Percentiles rank a stretch among this genome's conserved stretches.
These are phyloP conservation scores for Parmales sp. DNA, from an alignment of 108 stramenopile species.

Conservation along the genomic window DNA sequence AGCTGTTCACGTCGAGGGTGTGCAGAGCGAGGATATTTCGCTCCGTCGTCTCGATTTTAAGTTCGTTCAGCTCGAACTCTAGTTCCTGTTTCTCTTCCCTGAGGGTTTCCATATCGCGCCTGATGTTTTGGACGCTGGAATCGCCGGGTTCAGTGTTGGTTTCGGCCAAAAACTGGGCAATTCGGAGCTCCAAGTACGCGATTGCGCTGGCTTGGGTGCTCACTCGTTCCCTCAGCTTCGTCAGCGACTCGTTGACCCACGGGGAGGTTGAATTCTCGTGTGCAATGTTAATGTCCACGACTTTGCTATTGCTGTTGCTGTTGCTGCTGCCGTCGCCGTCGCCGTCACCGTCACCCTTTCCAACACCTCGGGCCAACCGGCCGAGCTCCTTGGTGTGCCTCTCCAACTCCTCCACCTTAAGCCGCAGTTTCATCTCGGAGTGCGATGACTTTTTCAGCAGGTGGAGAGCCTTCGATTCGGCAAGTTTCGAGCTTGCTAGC, in stretches of 20 bases:
- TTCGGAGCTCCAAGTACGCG: constrained; percentile 2
- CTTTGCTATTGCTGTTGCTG: too few species aligned
- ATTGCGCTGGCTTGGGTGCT: constrained; percentile 7
- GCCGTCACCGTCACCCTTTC: background rate
- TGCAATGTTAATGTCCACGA: too few species aligned
- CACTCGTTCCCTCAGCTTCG: constrained; percentile 1
- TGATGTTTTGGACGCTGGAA: background rate
- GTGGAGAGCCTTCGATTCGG: background rate
- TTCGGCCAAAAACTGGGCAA: background rate
- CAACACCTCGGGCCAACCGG: background rate
- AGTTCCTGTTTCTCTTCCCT: background rate
- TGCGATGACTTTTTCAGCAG: background rate
- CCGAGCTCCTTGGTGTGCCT: background rate
- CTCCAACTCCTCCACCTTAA: constrained; percentile 1
- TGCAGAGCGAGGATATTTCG: too few species aligned
- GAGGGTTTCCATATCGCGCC: background rate
- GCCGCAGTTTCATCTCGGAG: background rate
- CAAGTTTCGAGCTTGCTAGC: background rate
- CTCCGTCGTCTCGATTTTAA: background rate
- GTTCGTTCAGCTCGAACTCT: background rate
- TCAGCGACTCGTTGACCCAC: background rate
- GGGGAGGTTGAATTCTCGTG: background rate
- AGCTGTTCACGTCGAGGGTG: too few species aligned
- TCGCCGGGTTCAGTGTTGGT: background rate
- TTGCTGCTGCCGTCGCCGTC: too few species aligned